Base-by-base conservation (phyloP, 768 basidiomycete species). In the Pisolithus orientalis region DNA sequence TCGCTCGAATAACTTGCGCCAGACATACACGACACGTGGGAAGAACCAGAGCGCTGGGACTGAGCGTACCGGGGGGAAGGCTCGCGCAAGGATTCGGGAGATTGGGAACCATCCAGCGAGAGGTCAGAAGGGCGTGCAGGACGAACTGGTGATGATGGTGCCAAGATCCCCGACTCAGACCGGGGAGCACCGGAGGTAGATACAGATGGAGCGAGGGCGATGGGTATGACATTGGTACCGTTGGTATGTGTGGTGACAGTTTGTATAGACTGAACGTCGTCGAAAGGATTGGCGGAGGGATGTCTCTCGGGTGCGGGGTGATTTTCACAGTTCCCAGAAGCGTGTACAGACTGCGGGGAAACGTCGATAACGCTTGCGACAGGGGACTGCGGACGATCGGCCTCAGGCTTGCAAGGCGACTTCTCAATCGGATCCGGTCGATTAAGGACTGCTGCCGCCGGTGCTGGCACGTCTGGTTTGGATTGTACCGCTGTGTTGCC, bases 201-300 rank as follows among this genome's bases (percentile, higher is more conserved):
- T 21, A 80, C 80, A 16, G 85, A 80, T 24, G 84, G 70, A 34
- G 91, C 84, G 40, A 91, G 75, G 11, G 89, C 89, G 54, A 92
- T 91, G 55, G 89, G 89, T 53, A 92, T 92, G 57, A 90, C 89
- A 59, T 92, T 92, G 24, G 90, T 87, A 40, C 80, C 80, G 62
- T 87, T 84, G 13, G 88, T 85, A 42, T 80, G 77, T n/a, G 84
- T 81, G 9, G 79, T 78, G 0, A 74, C 72, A 28, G 90, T 92
- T 67, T 88, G 86, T 53, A 92, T 92, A 38, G 89, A 91, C 45
- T 85, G 80, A 27, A 68, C 70, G 60, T 92, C 89, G 40, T 80
- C 79, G 67, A 91, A 92, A 24, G 89, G 89, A 72, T 91, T 89
- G 47, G 71, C 74, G 39, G 48, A 37, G 53, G 66, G 43, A 39